Evolutionary conservation across 805 yeast genomes (phyloP).

Genomic region (Saturnispora mendoncae): DNA sequence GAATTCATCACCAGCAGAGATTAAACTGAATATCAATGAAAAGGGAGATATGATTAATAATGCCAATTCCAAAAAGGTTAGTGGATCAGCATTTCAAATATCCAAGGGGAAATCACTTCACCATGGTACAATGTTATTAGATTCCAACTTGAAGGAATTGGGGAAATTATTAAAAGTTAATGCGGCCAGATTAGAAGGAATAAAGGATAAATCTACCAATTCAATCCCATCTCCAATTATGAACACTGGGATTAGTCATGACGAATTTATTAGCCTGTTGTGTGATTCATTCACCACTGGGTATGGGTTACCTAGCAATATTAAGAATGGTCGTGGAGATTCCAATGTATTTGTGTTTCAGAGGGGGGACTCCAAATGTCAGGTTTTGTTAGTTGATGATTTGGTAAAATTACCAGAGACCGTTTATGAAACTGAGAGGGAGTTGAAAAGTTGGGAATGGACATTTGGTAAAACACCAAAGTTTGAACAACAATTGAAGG

Average conservation of each 20-base stretch:
- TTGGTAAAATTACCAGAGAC: constrained; percentile 28
- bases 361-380: constrained; percentile 13
- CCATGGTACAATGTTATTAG: constrained; percentile 90
- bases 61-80: constrained; percentile 46
- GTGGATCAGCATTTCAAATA: constrained; percentile 90
- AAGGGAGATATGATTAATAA: constrained; percentile 71
- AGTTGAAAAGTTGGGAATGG: constrained; percentile 62
- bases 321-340: constrained; percentile 11
- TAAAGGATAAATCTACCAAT: constrained; percentile 37
- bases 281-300: constrained; percentile 31
- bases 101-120: constrained; percentile 79
- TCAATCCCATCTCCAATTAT: constrained; percentile 77
- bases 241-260: constrained; percentile 44
- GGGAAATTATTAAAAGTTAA: constrained; percentile 43
- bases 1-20: constrained; percentile 14
- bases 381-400: constrained; percentile 21
- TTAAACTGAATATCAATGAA: constrained; percentile 43
- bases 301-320: constrained; percentile 24
- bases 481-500: constrained; percentile 49
- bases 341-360: constrained; percentile 6
- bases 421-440: constrained; percentile 31
- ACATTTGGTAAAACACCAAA: constrained; percentile 66
- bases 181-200: constrained; percentile 13
- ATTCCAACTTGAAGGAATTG: constrained; percentile 53
- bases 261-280: constrained; percentile 40